Conservation (phyloP, 495 filamentous ascomycete species). For the Aspergillus carlsbadensis region DNA sequence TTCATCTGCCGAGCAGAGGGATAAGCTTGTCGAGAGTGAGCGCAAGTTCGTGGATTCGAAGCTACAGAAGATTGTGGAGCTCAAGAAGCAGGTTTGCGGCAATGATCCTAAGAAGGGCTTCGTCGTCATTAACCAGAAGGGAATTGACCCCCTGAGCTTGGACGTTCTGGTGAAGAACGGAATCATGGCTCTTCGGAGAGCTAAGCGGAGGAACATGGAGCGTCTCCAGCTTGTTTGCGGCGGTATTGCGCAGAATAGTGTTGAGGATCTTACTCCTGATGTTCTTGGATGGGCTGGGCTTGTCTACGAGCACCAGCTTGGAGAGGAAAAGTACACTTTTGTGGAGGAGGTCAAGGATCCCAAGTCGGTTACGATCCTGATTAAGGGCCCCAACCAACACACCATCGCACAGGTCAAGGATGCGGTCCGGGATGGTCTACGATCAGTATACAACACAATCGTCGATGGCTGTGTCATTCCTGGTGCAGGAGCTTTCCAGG, state of each 20-base stretch:
- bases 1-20: slow-evolving; percentile 90
- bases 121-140: slow-evolving; percentile 98
- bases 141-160: slow-evolving; percentile 92
- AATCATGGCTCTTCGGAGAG: slow-evolving; percentile 88
- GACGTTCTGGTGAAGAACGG: slow-evolving; percentile 97
- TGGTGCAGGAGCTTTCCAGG: slow-evolving; percentile 93
- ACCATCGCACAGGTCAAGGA: slow-evolving; percentile 96
- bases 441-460: slow-evolving; percentile 98
- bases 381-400: slow-evolving; percentile 96
- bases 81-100: slow-evolving; percentile 98
- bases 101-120: slow-evolving; percentile 93
- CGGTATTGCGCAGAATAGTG: slow-evolving; percentile 88
- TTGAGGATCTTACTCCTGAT: slow-evolving; percentile 86
- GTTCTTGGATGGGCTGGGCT: slow-evolving; percentile 93
- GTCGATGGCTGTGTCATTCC: slow-evolving; percentile 94
- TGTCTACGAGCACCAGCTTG: slow-evolving; percentile 96
- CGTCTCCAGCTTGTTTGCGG: slow-evolving; percentile 92
- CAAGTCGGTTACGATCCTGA: slow-evolving; percentile 96
- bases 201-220: slow-evolving; percentile 99
- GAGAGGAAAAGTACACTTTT: slow-evolving; percentile 99
- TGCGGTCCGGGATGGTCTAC: slow-evolving; percentile 92
- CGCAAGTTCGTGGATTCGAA: slow-evolving; percentile 95
- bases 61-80: slow-evolving; percentile 93
- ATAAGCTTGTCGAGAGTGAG: slow-evolving; percentile 97
- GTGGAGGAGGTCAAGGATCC: slow-evolving; percentile 98